Percentiles rank a stretch among this genome's conserved stretches.
Evolutionary conservation across 768 basidiomycete genomes (phyloP).

Genomic region (Lactarius sp.): DNA sequence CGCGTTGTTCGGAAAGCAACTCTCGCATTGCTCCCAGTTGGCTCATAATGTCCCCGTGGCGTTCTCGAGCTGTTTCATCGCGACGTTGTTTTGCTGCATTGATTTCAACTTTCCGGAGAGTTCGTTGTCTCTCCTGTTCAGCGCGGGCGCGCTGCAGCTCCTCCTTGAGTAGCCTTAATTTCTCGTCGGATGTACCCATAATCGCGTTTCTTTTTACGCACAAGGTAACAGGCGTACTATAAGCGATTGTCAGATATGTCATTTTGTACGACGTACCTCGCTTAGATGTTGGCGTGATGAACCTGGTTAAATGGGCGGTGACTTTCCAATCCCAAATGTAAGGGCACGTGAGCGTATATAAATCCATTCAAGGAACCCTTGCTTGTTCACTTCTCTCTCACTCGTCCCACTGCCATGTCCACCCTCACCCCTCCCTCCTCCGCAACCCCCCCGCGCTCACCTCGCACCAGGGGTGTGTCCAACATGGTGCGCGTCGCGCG

Average conservation of each 20-base stretch:
- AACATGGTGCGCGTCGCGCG: slow-evolving; percentile 20
- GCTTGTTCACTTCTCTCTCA: not conserved
- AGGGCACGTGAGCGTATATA: slow-evolving; percentile 13
- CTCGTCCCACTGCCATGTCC: slow-evolving; percentile 12
- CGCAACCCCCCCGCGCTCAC: slow-evolving; percentile 3
- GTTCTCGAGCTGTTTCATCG: slow-evolving; percentile 5
- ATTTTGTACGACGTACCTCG: slow-evolving; percentile 5
- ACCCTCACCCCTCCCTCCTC: slow-evolving; percentile 4
- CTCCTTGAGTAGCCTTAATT: slow-evolving; percentile 6
- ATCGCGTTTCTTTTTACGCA: slow-evolving; percentile 2
- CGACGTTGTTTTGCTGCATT: slow-evolving; percentile 3
- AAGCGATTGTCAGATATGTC: not conserved
- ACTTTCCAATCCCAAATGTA: not conserved
- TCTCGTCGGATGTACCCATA: slow-evolving; percentile 15
- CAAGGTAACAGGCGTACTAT: not conserved
- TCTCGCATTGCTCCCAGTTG: slow-evolving; percentile 18
- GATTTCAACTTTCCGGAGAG: not conserved
- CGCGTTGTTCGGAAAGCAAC: slow-evolving; percentile 1
- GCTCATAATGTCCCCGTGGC: slow-evolving; percentile 18
- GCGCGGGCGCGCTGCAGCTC: slow-evolving; percentile 16
- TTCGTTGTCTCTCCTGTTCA: slow-evolving; percentile 13
- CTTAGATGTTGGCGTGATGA: not conserved
- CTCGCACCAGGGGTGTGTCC: slow-evolving; percentile 26
- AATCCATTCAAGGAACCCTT: not conserved
- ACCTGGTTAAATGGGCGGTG: not conserved